Base-by-base conservation (phyloP, 2,329 filamentous ascomycete species). In the Pseudocercospora fijiensis region DNA sequence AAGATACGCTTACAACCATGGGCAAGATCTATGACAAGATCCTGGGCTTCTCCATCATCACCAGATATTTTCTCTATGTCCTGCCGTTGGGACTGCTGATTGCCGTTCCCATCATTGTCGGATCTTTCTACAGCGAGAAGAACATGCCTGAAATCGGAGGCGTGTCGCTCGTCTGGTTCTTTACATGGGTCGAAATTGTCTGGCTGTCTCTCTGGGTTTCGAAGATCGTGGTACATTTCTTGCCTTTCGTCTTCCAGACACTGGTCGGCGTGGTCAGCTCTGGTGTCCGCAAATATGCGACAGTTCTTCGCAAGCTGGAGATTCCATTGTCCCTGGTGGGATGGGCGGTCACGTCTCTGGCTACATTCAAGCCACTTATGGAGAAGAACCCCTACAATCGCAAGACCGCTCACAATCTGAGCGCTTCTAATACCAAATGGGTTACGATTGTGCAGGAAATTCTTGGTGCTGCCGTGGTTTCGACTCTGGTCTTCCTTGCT, bases 401-500 rank as follows among this genome's bases (percentile, higher is more conserved):
- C 4, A 62, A 64, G 20, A 61, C 51, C 26, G 59, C 63, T 20
- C 55, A 62, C 33, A 45, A 52, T 0, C 60, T 66, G n/a, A 63
- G 52, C 22, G 58, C 45, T 3, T 45, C 51, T 20, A 62, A 60
- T 24, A 76, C 77, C 53, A 61, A 73, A 2, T 88, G 86, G 86
- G 78, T 84, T 69, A 76, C 74, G 33, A 81, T 82, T 8, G 78
- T 93, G 69, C 84, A 85, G 67, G 85, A 84, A 57, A 82, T 94
- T 16, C 80, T 94, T 5, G 85, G 85, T 22, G 88, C 90, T 1
- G 78, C 85, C 28, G 84, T 92, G 53, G 84, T 90, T 45, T 89
- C 87, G 9, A 85, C 88, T 0, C 82, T 89, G 57, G 84, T 94
- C 18, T 87, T 91, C 65, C 83, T 94, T 16, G 86, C 80, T n/a